Conservation (phyloP, 2,329 filamentous ascomycete genomes). For the Sporothrix sp. region DNA sequence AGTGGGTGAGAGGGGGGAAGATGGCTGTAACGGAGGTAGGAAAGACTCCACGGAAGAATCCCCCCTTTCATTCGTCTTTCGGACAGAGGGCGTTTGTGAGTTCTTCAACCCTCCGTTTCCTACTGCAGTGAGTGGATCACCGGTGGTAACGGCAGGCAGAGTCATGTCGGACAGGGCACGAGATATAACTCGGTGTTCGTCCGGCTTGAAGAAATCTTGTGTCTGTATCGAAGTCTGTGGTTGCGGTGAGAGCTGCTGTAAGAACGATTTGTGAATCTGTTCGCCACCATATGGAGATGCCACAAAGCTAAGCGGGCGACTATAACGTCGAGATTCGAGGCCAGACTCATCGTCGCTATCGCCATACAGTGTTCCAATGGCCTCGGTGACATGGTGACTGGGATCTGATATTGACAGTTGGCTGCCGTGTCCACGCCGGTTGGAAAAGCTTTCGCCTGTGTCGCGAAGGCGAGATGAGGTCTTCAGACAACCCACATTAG, state of each 20-base stretch:
- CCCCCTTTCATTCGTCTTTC: too few relatives aligned
- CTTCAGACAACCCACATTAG: conserved; percentile 30
- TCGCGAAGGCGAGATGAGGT: conserved; percentile 50
- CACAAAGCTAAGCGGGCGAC: conserved; percentile 68
- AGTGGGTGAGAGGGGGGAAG: conserved; percentile 42
- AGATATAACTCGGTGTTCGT: conserved; percentile 32
- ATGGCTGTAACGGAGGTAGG: conserved; percentile 26
- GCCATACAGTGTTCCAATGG: conserved; percentile 84
- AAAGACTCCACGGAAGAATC: conserved; percentile 33
- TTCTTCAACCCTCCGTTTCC: conserved; percentile 32
- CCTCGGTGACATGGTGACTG: conserved; percentile 87
- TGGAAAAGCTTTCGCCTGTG: conserved; percentile 47
- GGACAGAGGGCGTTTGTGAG: too few relatives aligned
- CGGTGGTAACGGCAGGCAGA: conserved; percentile 22
- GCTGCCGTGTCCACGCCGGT: conserved; percentile 47
- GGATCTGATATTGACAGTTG: conserved; percentile 71
- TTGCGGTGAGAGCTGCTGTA: background rate
- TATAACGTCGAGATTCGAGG: conserved; percentile 38
- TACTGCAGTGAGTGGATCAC: conserved; percentile 20
- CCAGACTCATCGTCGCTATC: conserved; percentile 56
- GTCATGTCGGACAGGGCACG: conserved; percentile 40
- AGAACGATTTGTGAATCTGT: conserved; percentile 30
- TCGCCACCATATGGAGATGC: conserved; percentile 46
- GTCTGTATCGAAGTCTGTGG: conserved; percentile 17
- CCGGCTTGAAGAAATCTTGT: conserved; percentile 19